Evolutionary conservation across 2,329 filamentous ascomycete species (phyloP), one percentile per base, ranked within the genome.

Genomic region (Cladosporium cucumerinum): DNA sequence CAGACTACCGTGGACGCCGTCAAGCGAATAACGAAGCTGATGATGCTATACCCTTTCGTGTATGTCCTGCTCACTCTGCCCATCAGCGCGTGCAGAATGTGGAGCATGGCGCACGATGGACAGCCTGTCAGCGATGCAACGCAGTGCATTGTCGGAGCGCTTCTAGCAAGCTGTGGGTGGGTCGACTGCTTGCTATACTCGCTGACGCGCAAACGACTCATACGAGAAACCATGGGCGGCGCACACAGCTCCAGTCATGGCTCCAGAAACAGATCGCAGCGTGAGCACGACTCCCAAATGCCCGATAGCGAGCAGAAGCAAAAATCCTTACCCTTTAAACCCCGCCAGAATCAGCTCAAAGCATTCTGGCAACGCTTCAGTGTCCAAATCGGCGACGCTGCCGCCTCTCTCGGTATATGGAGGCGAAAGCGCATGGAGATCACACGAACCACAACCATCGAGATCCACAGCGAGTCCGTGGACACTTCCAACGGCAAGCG

Each of bases 21-120:
- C 36, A 74, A 74, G 43, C 76, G 74, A n/a, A 80, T 82, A 51
- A 77, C 82, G 6, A 79, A 85, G 10, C 86, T 90, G 67, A 85
- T 86, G 83, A 78, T 89, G 32, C 80, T 89, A 8, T 91, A 91
- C 66, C 89, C 89, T 0, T 72, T 88, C 68, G 87, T 90, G 67
- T 91, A 91, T 73, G 82, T 89, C 7, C 70, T 89, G n/a, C 89
- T 88, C 72, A 91, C 88, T 0, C 80, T 87, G 0, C 89, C 89
- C 0, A 79, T 91, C 0, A 87, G 87, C 5, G 81, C 85, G 0
- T 86, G 87, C 16, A 84, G 88, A 66, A 87, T 90, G 71, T 83
- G 84, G 18, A 82, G 82, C 23, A 88, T 90, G 84, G 82, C 84
- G 0, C 84, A 85, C 0, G 76, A 78, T 11, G 69, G 69, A 52